phyloP scores from a whole-genome alignment of 148 eudicot species.

The Rhododendron ferrugineum region DNA sequence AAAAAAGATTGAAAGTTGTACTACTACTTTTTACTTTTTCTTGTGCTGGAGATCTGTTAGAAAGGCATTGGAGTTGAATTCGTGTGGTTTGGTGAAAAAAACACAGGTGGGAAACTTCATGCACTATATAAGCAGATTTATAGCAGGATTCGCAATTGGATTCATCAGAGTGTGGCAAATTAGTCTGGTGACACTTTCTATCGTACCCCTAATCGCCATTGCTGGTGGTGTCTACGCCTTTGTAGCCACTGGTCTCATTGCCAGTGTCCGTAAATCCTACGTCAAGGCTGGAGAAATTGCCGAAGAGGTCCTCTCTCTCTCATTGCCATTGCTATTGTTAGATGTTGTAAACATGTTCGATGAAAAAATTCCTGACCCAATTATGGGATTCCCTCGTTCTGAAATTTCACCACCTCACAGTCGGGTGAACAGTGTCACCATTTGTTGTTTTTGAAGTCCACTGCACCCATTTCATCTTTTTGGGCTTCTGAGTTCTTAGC shows the following conservation, averaged over 20 bases:
- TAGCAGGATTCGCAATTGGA: constrained; percentile 82
- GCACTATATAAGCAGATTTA: constrained; percentile 87
- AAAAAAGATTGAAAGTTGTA: not conserved
- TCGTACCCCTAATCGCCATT: constrained; percentile 79
- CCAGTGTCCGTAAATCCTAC: constrained; percentile 79
- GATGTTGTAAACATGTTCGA: not conserved
- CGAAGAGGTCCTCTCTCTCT: constrained; percentile 53
- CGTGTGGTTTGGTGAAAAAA: not conserved
- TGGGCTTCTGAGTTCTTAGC: not conserved
- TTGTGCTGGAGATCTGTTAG: not conserved
- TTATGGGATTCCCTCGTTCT: not conserved
- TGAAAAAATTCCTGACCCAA: not conserved
- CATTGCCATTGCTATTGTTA: not conserved
- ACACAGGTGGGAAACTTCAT: constrained; percentile 84
- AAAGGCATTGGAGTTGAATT: not conserved
- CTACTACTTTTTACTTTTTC: no score
- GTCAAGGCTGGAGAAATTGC: constrained; percentile 91
- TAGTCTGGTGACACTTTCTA: constrained; percentile 86
- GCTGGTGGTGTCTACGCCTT: constrained; percentile 91
- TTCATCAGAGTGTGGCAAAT: constrained; percentile 91
- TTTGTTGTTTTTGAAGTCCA: not conserved
- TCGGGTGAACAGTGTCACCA: not conserved
- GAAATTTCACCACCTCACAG: not conserved
- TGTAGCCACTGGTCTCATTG: constrained; percentile 83
- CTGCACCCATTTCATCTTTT: not conserved